Evolutionary conservation across 23 red algal species (phyloP).

Genomic region (Pyropia yezoensis): DNA sequence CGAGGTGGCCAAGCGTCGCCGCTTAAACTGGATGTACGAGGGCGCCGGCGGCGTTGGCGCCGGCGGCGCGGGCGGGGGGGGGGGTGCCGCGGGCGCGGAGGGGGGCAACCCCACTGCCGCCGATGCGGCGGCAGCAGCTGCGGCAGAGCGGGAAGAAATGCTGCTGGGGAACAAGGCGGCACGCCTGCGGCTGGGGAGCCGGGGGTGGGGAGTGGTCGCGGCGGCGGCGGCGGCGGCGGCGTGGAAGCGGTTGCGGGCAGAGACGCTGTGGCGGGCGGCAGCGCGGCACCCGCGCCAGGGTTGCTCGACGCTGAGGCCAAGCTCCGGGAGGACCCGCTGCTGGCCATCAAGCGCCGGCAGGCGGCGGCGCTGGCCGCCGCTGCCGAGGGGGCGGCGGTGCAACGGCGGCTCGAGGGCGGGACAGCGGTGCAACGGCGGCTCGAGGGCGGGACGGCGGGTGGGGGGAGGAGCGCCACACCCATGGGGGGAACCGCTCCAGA

Average conservation of each 20-base stretch:
- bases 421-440: too few relatives aligned
- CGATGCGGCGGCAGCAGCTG: conserved; percentile 2
- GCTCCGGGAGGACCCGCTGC: conserved; percentile 62
- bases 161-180: conserved; percentile 35
- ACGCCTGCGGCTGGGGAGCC: neutral
- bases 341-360: conserved; percentile 35
- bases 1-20: conserved; percentile 32
- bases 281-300: neutral
- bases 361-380: neutral
- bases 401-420: too few relatives aligned
- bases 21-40: conserved; percentile 87
- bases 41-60: conserved; percentile 2
- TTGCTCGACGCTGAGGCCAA: conserved; percentile 59
- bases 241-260: neutral
- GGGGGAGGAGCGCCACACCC: too few relatives aligned
- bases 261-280: neutral
- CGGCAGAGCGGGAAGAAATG: conserved; percentile 29
- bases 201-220: neutral
- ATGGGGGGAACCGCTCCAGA: too few relatives aligned
- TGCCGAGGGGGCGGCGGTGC: too few relatives aligned
- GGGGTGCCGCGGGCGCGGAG: neutral
- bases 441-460: too few relatives aligned
- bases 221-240: neutral
- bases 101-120: neutral
- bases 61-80: too few relatives aligned